Percentiles rank a stretch among this genome's conserved stretches.
phyloP scores from a whole-genome alignment of 176 grass and related monocot species.

The Cymbopogon citratus region DNA sequence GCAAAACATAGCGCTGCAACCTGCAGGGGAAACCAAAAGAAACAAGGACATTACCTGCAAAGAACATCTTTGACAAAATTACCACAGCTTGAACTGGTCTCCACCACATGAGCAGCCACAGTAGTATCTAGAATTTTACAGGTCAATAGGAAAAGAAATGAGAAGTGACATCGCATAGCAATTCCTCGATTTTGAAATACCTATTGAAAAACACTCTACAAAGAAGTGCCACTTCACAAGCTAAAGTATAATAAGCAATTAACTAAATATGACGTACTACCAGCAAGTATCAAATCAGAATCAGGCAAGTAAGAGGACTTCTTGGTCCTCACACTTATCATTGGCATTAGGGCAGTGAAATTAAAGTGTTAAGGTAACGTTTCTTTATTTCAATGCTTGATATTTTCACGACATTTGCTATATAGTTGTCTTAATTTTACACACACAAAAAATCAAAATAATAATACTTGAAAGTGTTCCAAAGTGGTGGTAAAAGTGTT shows the following conservation, averaged over 20 bases:
- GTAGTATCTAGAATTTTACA: conserved; percentile 50
- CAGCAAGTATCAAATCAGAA: background rate
- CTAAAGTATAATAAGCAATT: background rate
- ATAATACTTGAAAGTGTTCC: background rate
- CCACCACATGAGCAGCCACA: conserved; percentile 95
- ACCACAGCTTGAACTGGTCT: conserved; percentile 65
- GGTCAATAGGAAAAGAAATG: background rate
- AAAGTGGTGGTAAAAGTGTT: background rate
- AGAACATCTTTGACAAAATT: conserved; percentile 89
- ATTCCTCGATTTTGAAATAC: background rate
- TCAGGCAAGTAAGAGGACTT: background rate
- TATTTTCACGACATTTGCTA: background rate
- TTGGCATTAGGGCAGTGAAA: background rate
- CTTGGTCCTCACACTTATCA: background rate
- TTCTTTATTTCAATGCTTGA: background rate
- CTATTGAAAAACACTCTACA: background rate
- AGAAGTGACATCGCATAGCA: background rate
- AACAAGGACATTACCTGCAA: conserved; percentile 63
- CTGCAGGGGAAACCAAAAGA: background rate
- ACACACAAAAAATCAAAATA: too few species aligned
- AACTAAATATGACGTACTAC: background rate
- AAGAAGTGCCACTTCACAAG: background rate
- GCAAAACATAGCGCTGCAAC: background rate
- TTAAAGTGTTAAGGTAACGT: background rate
- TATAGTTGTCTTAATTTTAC: background rate